phyloP scores from a whole-genome alignment of 129 eudicot genomes.

The Tagetes erecta region DNA sequence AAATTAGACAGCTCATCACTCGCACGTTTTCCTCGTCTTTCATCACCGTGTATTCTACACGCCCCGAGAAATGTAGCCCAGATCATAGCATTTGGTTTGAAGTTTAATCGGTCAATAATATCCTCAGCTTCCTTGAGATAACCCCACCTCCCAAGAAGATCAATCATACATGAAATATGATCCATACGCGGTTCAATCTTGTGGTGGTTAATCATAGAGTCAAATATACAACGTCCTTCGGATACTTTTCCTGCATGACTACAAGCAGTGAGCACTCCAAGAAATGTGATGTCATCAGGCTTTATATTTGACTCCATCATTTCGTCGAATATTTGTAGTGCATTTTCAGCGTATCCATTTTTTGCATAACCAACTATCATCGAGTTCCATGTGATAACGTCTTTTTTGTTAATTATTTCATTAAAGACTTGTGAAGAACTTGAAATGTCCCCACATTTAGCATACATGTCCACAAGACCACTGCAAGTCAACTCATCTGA shows the following conservation, averaged over 20 bases:
- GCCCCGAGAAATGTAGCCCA: constrained; percentile 91
- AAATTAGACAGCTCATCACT: constrained; percentile 67
- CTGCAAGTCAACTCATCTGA: constrained; percentile 82
- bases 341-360: constrained; percentile 73
- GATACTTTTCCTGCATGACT: constrained; percentile 80
- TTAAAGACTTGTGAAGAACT: constrained; percentile 59
- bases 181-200: constrained; percentile 64
- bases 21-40: constrained; percentile 68
- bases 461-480: constrained; percentile 89
- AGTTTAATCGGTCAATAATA: constrained; percentile 49
- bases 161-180: constrained; percentile 94
- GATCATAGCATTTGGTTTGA: constrained; percentile 67
- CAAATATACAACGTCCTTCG: constrained; percentile 67
- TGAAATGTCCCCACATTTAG: constrained; percentile 85
- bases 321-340: constrained; percentile 54
- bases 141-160: constrained; percentile 92
- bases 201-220: constrained; percentile 50
- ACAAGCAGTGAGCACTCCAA: constrained; percentile 87
- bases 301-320: constrained; percentile 52
- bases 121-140: constrained; percentile 75
- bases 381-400: constrained; percentile 87
- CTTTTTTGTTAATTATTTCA: constrained; percentile 60
- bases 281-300: constrained; percentile 92
- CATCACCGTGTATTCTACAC: constrained; percentile 84
- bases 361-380: constrained; percentile 86